These are phyloP conservation scores for Geranium brycei DNA, from an alignment of 345 rosid genomes.

Conservation along the genomic window DNA sequence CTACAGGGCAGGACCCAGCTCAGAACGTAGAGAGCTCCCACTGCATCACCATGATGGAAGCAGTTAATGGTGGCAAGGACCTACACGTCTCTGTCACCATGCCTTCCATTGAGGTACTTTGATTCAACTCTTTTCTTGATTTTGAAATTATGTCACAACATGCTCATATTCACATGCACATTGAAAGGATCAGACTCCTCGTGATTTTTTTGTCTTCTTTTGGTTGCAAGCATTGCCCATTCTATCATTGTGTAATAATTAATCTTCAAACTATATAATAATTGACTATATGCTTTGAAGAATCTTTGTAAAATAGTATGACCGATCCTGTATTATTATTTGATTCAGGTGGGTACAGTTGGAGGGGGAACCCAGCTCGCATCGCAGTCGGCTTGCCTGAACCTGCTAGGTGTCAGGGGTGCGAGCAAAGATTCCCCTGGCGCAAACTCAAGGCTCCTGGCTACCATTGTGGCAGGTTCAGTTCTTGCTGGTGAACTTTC, in stretches of 20 bases:
- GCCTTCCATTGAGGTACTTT: conserved; percentile 54
- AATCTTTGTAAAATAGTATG: too few relatives aligned
- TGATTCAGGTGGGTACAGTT: conserved; percentile 50
- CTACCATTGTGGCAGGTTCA: conserved; percentile 54
- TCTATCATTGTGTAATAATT: too few relatives aligned
- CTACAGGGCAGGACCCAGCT: conserved; percentile 57
- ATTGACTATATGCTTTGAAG: background rate
- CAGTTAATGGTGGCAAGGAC: conserved; percentile 48
- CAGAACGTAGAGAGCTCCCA: conserved; percentile 32
- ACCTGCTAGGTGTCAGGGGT: conserved; percentile 54
- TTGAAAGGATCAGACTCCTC: too few relatives aligned
- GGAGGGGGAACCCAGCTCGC: conserved; percentile 77
- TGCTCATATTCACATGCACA: background rate
- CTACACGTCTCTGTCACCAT: conserved; percentile 57
- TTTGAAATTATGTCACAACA: background rate
- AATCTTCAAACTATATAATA: too few relatives aligned
- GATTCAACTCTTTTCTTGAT: background rate
- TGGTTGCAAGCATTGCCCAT: too few relatives aligned
- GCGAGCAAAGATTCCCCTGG: conserved; percentile 50
- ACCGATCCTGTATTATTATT: too few relatives aligned
- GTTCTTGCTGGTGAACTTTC: conserved; percentile 63
- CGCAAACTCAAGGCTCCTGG: conserved; percentile 46
- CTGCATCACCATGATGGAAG: conserved; percentile 68
- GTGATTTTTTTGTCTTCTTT: too few relatives aligned
- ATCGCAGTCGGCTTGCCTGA: conserved; percentile 62